Base-by-base conservation (phyloP, 257 asterid genomes). In the Vinca minor region DNA sequence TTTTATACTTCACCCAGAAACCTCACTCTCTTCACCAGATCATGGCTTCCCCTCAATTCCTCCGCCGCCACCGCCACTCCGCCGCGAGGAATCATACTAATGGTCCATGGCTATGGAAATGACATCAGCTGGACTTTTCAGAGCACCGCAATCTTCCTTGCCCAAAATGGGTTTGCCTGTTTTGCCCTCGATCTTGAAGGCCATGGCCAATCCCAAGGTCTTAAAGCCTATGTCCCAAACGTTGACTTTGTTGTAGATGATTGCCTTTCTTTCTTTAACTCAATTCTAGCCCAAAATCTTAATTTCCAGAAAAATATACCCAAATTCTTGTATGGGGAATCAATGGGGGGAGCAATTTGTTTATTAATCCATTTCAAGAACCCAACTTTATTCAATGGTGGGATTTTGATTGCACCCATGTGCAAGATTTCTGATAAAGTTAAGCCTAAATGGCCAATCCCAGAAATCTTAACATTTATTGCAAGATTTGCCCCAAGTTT, bases 71-170 rank as follows among this genome's bases (percentile, higher is more conserved):
- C 57, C 61, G 0, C 79, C 62, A 35, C 49, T 61, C 81, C 68
- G 4, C 85, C 95, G 52, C 94, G 83, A 52, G 96, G 85, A 78
- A 35, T 81, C 85, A 64, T 90, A 79, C 83, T 82, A 45, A 90
- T 90, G 97, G 74, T 87, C 79, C 96, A 90, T 59, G 97, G 97
- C 72, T 90, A 87, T 26, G 96, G 95, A 59, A 87, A 87, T 63
- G 95, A 85, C 79, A 83, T 84, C 78, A 87, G 96, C 87, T 90
- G 93, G 97, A 87, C 89, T 5, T 90, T 85, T 66, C 96, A 90
- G 72, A 81, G 77, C 53, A 87, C 97, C 60, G 74, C 96, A 29
- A 84, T 87, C 76, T 87, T 81, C 87, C 87, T 90, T 42, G 93
- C 97, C 54, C 86, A 81, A 74, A 81, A 85, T 38, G 91, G 95